Evolutionary conservation across 2,329 filamentous ascomycete genomes (phyloP), one percentile per base, ranked within the genome.

Genomic region (Arthrobotrys musiformis): DNA sequence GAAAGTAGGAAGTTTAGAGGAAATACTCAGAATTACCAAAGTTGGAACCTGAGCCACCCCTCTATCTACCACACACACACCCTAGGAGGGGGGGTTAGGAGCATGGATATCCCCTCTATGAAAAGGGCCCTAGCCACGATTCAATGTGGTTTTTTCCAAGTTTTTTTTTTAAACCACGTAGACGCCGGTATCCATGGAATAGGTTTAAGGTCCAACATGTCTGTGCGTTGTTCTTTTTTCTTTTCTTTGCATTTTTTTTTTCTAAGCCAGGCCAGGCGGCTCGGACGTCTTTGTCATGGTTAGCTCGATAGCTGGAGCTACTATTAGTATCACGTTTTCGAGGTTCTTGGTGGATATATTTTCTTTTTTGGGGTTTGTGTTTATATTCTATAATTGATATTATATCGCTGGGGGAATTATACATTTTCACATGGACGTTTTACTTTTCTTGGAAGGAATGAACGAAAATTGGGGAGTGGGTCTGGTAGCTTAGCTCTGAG

Each of bases 61-160:
- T 66, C 24, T n/a, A 46, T 8, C 17, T 6, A 68, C 50, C 52
- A 52, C 52, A 61, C 64, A 60, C 33, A 37, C 33, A 17, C 40
- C 40, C 40, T 50, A 28, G 61, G 19, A 13, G 7, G 42, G 8
- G 15, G 13, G 15, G 30, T 35, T 35, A 35, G 5, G 30, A 33
- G 40, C 54, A 58, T 58, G 54, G 54, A 58, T 58, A 58, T 58
- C 24, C 54, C 50, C 30, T 35, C 37, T 13, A 33, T 17, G 4
- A 13, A n/a, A n/a, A n/a, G n/a, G n/a, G n/a, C n/a, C 26, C n/a
- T 35, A 56, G 50, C 48, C 58, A 73, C 58, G 50, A 73, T 60
- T n/a, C n/a, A n/a, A n/a, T n/a, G n/a, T n/a, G n/a, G n/a, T n/a
- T n/a, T n/a, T 60, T 46, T 63, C 44, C 22, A 62, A 33, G 37